A percentile compares a stretch with the other conserved stretches of the same genome.
Evolutionary conservation across 164 flowering plant species (phyloP).

Genomic region (Sedum album): DNA sequence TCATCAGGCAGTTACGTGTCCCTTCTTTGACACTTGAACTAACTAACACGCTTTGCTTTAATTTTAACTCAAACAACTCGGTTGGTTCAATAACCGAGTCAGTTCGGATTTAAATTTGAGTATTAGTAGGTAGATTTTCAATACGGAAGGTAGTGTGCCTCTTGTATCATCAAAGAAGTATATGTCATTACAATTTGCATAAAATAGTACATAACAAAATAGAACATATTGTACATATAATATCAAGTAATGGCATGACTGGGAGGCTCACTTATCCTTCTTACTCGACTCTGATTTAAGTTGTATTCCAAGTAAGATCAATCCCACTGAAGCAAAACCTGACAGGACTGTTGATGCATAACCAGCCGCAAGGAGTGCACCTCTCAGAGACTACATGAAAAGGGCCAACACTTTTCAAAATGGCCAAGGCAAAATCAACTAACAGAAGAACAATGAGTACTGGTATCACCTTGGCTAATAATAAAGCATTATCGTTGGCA

Average conservation of each 20-base stretch:
- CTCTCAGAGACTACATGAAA: conserved; percentile 6
- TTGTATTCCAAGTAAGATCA: conserved; percentile 1
- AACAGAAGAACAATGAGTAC: neutral
- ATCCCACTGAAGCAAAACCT: conserved; percentile 4
- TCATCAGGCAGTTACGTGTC: neutral
- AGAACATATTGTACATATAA: too few species aligned
- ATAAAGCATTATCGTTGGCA: conserved; percentile 85
- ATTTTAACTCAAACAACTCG: neutral
- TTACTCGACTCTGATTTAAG: conserved; percentile 1
- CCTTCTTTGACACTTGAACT: neutral
- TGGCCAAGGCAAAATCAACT: neutral
- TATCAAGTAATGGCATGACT: neutral
- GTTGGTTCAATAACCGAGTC: too few species aligned
- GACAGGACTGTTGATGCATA: neutral
- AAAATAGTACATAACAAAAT: too few species aligned
- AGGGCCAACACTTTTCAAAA: neutral
- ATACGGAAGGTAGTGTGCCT: too few species aligned
- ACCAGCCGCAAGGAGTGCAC: conserved; percentile 3
- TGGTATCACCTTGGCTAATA: conserved; percentile 55
- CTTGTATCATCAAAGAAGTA: too few species aligned
- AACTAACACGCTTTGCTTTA: neutral
- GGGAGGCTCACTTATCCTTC: conserved; percentile 5
- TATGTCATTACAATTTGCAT: too few species aligned
- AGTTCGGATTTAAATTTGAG: too few species aligned
- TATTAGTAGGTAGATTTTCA: too few species aligned